A percentile compares a stretch with the other conserved stretches of the same genome.
These are phyloP conservation scores for Arthrocladium fulminans DNA, from an alignment of 2,329 filamentous ascomycete genomes.

Conservation along the genomic window DNA sequence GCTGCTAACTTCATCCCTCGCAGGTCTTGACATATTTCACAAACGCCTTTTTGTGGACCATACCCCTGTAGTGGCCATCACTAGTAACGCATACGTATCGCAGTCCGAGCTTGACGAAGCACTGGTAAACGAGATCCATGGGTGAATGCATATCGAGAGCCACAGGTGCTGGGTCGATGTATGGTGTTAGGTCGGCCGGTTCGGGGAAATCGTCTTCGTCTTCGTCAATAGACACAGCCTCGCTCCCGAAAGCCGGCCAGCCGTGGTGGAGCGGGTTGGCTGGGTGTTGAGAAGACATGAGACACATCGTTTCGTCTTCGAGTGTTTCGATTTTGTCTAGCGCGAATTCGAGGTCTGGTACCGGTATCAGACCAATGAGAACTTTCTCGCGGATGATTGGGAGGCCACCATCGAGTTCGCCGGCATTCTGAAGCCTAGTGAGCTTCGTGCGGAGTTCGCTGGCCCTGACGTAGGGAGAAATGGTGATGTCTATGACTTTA, in stretches of 20 bases:
- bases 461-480: constrained; percentile 70
- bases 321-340: constrained; percentile 77
- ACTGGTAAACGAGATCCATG: constrained; percentile 93
- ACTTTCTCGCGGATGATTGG: constrained; percentile 72
- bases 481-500: constrained; percentile 79
- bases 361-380: constrained; percentile 83
- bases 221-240: constrained; percentile 50
- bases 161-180: constrained; percentile 85
- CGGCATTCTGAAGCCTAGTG: constrained; percentile 69
- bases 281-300: constrained; percentile 60
- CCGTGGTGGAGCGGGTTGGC: constrained; percentile 30
- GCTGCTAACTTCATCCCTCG: constrained; percentile 4
- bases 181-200: constrained; percentile 78
- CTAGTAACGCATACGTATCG: constrained; percentile 83
- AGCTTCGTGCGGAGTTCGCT: constrained; percentile 69
- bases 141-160: constrained; percentile 80
- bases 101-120: constrained; percentile 87
- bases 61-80: constrained; percentile 76
- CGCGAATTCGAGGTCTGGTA: constrained; percentile 86
- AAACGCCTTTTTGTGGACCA: constrained; percentile 97
- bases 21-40: constrained; percentile 65
- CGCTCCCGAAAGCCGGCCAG: constrained; percentile 35
- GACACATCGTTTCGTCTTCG: constrained; percentile 56
- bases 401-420: constrained; percentile 85
- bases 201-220: constrained; percentile 46